A percentile compares a stretch with the other conserved stretches of the same genome.
Evolutionary conservation across 176 grass and related monocot genomes (phyloP).

Genomic region (Raddia guianensis): DNA sequence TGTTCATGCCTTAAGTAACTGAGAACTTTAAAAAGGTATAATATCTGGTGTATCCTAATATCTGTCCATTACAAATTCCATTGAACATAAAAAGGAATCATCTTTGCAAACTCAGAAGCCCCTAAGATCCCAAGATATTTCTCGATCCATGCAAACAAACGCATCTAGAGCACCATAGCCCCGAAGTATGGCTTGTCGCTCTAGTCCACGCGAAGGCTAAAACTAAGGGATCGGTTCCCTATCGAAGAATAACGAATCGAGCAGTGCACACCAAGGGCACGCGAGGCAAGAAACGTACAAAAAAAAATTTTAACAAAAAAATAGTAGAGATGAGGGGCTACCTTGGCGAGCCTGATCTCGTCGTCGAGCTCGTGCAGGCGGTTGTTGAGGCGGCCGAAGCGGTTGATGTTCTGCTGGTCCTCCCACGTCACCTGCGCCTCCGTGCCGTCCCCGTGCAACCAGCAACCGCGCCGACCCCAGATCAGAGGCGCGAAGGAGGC

Average conservation of each 20-base stretch:
- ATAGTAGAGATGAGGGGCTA: constrained; percentile 17
- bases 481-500: constrained; percentile 11
- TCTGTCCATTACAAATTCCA: neutral
- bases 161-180: neutral
- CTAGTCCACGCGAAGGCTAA: neutral
- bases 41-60: neutral
- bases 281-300: neutral
- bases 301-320: neutral
- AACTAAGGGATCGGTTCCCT: neutral
- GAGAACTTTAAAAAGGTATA: neutral
- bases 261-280: neutral
- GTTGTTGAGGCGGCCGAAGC: constrained; percentile 95
- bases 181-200: neutral
- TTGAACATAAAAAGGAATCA: neutral
- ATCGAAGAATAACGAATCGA: neutral
- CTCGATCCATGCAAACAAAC: neutral
- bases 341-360: constrained; percentile 94
- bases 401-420: constrained; percentile 99
- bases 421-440: constrained; percentile 99
- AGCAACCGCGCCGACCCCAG: neutral
- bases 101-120: neutral
- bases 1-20: neutral
- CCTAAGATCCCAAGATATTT: neutral
- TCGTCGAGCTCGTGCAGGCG: constrained; percentile 84
- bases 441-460: constrained; percentile 71